Base-by-base conservation (phyloP, 495 filamentous ascomycete species). In the Geoglossum glabrum region DNA sequence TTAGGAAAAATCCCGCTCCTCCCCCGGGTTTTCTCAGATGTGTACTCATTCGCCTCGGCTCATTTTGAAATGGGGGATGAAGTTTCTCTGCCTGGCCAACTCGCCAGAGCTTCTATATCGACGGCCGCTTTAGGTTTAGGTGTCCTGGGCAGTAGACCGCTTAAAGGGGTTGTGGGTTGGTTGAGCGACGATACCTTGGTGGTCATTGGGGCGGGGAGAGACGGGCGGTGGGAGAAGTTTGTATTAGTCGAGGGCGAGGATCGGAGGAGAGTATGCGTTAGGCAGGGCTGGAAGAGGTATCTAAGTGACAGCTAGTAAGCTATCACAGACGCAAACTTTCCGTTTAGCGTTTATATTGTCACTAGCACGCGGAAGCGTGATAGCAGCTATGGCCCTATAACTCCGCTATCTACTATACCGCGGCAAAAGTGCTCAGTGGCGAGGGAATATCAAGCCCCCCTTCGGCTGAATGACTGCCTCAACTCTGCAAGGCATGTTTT, bases 221-320 rank as follows among this genome's bases (percentile, higher is more conserved):
- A 92, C 61, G 82, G 80, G 7, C 74, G 84, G 25, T 94, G 88
- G 88, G 86, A 95, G 72, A 86, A 79, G 59, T 94, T 90, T 59
- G 71, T 79, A 11, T 67, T 93, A 27, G 74, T 70, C 25, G 76
- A 85, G 55, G 76, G 72, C 0, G 75, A 79, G 45, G 82, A 83
- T 54, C 83, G 83, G 11, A 78, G 74, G 61, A 71, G 78, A 47
- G 69, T 73, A 49, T 74, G 82, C 60, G 64, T 80, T 3, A 75
- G 84, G 63, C 81, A 85, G 58, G 87, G 86, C 4, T 94, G 87
- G 86, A 88, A 85, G 69, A 72, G 79, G 66, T 94, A 90, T 70
- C 69, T 92, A 49, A 77, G 77, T 56, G 69, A 63, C n/a, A 23
- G 25, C 33, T 60, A 56, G 11, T 27, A 1, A 11, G 30, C 30